Conservation (phyloP, 768 basidiomycete species). For the Termitomyces eurrhizus region DNA sequence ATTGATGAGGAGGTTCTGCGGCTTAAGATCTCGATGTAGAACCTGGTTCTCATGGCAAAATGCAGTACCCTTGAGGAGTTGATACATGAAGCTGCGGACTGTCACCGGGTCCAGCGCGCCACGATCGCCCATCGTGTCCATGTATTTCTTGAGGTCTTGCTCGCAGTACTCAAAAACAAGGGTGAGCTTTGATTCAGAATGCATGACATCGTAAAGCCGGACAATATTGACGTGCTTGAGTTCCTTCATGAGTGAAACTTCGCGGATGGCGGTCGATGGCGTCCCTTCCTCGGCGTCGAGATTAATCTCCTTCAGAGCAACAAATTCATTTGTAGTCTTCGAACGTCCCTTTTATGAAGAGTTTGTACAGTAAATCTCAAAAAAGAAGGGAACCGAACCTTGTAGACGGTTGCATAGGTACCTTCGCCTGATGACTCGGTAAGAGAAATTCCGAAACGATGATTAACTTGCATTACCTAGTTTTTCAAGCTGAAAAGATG, state of each 20-base stretch:
- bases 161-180: slow-evolving; percentile 99
- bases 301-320: slow-evolving; percentile 98
- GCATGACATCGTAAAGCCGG: slow-evolving; percentile 96
- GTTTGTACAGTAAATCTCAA: background rate
- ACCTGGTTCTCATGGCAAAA: slow-evolving; percentile 99
- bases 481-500: slow-evolving; percentile 70
- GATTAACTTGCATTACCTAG: slow-evolving; percentile 46
- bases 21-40: slow-evolving; percentile 95
- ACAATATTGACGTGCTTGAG: slow-evolving; percentile 99
- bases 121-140: slow-evolving; percentile 96
- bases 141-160: slow-evolving; percentile 98
- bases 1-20: slow-evolving; percentile 97
- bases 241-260: slow-evolving; percentile 99
- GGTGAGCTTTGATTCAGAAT: slow-evolving; percentile 96
- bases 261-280: slow-evolving; percentile 96
- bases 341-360: slow-evolving; percentile 70
- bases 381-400: slow-evolving; percentile 44
- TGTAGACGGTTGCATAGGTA: slow-evolving; percentile 97
- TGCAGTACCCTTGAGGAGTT: slow-evolving; percentile 93
- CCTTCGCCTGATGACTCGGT: slow-evolving; percentile 76
- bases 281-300: slow-evolving; percentile 99
- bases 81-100: slow-evolving; percentile 97
- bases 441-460: slow-evolving; percentile 18
- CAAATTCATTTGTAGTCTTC: slow-evolving; percentile 96
- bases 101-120: slow-evolving; percentile 89